A percentile compares a stretch with the other conserved stretches of the same genome.
Conservation (phyloP, 1,139 yeast genomes). For the Taphrina deformans region DNA sequence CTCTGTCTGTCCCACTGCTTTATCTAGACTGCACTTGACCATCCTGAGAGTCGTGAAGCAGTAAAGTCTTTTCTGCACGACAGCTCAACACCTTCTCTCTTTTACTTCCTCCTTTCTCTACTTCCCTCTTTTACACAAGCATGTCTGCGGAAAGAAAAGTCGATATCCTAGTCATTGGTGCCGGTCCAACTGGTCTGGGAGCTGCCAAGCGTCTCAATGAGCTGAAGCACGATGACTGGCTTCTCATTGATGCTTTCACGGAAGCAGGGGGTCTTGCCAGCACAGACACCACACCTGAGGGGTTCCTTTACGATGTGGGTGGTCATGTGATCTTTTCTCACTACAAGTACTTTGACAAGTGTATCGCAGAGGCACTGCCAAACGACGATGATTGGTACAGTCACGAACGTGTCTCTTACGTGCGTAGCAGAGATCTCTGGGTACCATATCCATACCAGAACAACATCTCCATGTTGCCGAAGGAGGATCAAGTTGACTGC, state of each 20-base stretch:
- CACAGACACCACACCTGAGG: conserved; percentile 37
- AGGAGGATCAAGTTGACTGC: conserved; percentile 35
- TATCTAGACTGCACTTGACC: too few species aligned
- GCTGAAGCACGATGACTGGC: conserved; percentile 32
- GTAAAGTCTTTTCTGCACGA: too few species aligned
- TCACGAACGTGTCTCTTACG: conserved; percentile 37
- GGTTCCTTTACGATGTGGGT: conserved; percentile 37
- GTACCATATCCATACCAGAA: conserved; percentile 39
- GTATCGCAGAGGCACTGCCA: conserved; percentile 36
- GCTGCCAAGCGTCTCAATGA: conserved; percentile 38
- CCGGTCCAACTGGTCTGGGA: conserved; percentile 39
- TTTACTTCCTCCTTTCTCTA: background rate
- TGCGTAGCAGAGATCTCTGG: conserved; percentile 36
- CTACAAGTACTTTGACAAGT: conserved; percentile 36
- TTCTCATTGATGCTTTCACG: conserved; percentile 32
- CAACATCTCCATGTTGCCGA: conserved; percentile 37
- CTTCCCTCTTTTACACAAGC: background rate
- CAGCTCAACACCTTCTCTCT: background rate
- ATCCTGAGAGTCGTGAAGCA: too few species aligned
- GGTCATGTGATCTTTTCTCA: conserved; percentile 37
- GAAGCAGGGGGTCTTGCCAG: conserved; percentile 37
- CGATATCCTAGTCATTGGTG: conserved; percentile 36
- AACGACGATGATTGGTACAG: conserved; percentile 36
- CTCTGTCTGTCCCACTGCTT: too few species aligned
- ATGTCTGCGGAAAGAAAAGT: conserved; percentile 8